Evolutionary conservation across 202 grass and related monocot species (phyloP), one percentile per base, ranked within the genome.

Genomic region (Carex sylvatica): DNA sequence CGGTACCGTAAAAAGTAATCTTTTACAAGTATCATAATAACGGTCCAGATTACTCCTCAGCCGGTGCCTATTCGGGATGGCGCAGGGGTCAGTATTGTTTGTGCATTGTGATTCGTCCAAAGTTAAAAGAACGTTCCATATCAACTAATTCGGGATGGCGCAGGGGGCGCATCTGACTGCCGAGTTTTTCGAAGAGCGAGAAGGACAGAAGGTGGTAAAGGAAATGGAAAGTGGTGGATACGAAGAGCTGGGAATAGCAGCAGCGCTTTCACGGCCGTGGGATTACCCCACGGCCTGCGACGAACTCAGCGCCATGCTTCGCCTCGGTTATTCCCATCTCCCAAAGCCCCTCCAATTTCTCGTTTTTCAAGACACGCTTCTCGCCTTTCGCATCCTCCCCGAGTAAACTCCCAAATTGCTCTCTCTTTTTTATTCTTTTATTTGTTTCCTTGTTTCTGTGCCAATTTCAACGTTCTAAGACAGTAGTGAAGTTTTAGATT

Each of bases 281-380:
- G 92, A 95, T 79, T 98, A 95, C 62, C 78, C 89, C 13, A 90
- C 89, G 76, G 95, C 92, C 18, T 98, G 92, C 89, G 71, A 86
- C 79, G 95, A 95, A 80, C 87, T 98, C 69, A 85, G 76, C 31
- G 63, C 88, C 59, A 70, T 95, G 60, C 86, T 98, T 51, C 89
- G 92, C 15, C 66, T 85, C 61, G 89, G 85, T 16, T 95, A 95
- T 19, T 74, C 83, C 1, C 30, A 84, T 72, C 87, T 98, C 1
- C 65, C 92, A 10, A 98, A 98, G 82, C 38, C 61, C 26, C 75
- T 89, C 58, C 89, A 98, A 51, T 78, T 90, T 47, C 86, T 93
- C 58, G 84, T 90, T 58, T 67, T 83, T 40, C 62, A 60, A 56
- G 90, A 98, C 72, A 83, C 91, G 33, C 84, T 98, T 23, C 44